phyloP scores from a whole-genome alignment of 2,329 filamentous ascomycete species.

The Botryotinia narcissicola region DNA sequence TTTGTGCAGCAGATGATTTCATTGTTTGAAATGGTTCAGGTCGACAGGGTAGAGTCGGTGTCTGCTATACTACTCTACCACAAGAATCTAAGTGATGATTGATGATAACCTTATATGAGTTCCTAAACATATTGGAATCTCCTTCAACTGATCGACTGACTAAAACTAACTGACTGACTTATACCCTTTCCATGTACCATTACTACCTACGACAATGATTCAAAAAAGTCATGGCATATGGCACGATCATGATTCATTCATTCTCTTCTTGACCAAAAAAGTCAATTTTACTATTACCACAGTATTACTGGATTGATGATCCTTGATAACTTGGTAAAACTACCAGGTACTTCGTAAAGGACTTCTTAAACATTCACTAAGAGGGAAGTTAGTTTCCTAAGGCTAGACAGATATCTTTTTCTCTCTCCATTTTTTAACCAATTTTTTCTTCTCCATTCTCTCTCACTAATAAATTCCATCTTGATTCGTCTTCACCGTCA shows the following conservation, averaged over 20 bases:
- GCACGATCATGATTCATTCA: background rate
- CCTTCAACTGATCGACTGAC: background rate
- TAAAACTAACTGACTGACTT: too few species aligned
- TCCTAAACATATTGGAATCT: background rate
- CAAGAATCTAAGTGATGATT: background rate
- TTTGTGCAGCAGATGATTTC: background rate
- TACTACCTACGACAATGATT: background rate
- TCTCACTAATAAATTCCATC: background rate
- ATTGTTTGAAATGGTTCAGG: background rate
- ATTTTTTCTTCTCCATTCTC: background rate
- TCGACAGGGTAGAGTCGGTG: background rate
- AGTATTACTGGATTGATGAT: background rate
- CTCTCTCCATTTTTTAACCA: background rate
- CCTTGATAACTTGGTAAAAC: background rate
- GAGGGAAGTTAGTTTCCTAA: background rate
- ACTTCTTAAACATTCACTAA: slow-evolving; percentile 2
- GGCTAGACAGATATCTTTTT: background rate
- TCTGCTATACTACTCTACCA: background rate
- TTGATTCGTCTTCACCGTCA: slow-evolving; percentile 10
- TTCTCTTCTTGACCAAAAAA: background rate
- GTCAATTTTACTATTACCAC: background rate
- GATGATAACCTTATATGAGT: background rate
- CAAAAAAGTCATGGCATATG: too few species aligned
- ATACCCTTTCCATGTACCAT: background rate
- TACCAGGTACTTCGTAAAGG: background rate